Evolutionary conservation across 495 filamentous ascomycete species (phyloP), one percentile per base, ranked within the genome.

Genomic region (Talaromyces trachyspermus): DNA sequence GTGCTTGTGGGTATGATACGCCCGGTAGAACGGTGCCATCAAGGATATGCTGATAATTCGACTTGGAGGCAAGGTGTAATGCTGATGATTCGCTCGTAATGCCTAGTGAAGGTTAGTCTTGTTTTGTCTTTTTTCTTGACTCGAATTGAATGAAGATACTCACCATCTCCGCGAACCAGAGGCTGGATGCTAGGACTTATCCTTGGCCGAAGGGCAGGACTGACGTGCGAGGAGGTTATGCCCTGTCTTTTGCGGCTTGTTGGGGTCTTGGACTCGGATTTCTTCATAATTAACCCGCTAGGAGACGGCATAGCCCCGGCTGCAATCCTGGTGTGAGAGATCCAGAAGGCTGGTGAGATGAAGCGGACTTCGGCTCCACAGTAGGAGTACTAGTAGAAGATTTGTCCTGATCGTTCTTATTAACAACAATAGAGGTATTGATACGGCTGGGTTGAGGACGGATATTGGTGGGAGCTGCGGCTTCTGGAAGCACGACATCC

Each of bases 101-200:
- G 30, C 67, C 70, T 71, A 52, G 39, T 60, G 7, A 24, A 26
- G 5, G 39, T 49, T 50, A 53, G 43, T 50, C n/a, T 51, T 32
- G 29, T 37, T 18, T 8, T 15, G 9, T 18, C 24, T 43, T 26
- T 48, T 26, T 8, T n/a, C 30, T 32, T 56, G 9, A 50, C 33
- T 27, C 20, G 17, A 20, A 30, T 29, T 25, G 17, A 53, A 43
- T 12, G 43, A 43, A 19, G 27, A 47, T 18, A 68, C 74, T 75
- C 60, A 87, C 83, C 77, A 39, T 88, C 85, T 52, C 77, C 77
- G 6, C 88, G 88, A 38, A 96, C 73, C 19, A 95, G 59, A 5
- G 92, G 92, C 57, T 95, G 94, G 58, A 98, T 95, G 58, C 78
- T 91, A 4, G 92, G 92, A 14, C 89, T 95, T 46, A 97, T 96